Evolutionary conservation across 495 filamentous ascomycete species (phyloP).

Genomic region (Tuber microsphaerosporum): DNA sequence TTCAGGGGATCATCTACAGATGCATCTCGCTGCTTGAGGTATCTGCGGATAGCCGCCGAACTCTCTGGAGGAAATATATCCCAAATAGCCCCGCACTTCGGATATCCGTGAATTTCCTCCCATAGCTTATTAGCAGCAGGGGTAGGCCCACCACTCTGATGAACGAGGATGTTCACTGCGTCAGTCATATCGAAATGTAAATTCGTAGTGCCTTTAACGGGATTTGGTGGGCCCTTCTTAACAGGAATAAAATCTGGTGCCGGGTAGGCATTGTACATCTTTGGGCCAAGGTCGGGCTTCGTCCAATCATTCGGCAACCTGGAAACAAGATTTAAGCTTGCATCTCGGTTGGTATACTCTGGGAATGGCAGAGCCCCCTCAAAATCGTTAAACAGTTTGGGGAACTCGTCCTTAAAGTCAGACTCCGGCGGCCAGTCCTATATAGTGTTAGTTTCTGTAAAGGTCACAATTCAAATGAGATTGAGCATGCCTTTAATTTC

Average conservation of each 20-base stretch:
- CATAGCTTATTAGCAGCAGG: conserved; percentile 5
- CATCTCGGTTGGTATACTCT: conserved; percentile 34
- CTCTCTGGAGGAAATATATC: conserved; percentile 41
- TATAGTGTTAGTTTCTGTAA: conserved; percentile 21
- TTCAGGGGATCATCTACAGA: conserved; percentile 40
- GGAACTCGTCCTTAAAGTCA: conserved; percentile 38
- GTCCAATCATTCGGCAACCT: conserved; percentile 29
- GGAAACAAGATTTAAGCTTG: conserved; percentile 35
- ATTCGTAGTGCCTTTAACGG: conserved; percentile 40
- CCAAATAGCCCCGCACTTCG: conserved; percentile 41
- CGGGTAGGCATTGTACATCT: conserved; percentile 42
- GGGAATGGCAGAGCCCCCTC: conserved; percentile 40
- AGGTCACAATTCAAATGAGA: neutral
- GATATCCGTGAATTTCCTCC: conserved; percentile 17
- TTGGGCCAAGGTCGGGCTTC: conserved; percentile 41
- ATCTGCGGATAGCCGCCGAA: conserved; percentile 26
- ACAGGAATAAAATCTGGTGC: conserved; percentile 36
- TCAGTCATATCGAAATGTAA: conserved; percentile 42
- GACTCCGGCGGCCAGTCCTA: conserved; percentile 42
- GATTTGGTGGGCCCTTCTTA: neutral
- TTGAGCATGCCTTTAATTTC: neutral
- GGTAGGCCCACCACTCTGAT: conserved; percentile 31
- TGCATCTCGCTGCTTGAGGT: conserved; percentile 24
- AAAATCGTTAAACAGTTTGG: conserved; percentile 39
- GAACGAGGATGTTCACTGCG: conserved; percentile 42